Evolutionary conservation across 2,329 filamentous ascomycete genomes (phyloP), one percentile per base, ranked within the genome.

Genomic region (Ophiostoma pallidulum): DNA sequence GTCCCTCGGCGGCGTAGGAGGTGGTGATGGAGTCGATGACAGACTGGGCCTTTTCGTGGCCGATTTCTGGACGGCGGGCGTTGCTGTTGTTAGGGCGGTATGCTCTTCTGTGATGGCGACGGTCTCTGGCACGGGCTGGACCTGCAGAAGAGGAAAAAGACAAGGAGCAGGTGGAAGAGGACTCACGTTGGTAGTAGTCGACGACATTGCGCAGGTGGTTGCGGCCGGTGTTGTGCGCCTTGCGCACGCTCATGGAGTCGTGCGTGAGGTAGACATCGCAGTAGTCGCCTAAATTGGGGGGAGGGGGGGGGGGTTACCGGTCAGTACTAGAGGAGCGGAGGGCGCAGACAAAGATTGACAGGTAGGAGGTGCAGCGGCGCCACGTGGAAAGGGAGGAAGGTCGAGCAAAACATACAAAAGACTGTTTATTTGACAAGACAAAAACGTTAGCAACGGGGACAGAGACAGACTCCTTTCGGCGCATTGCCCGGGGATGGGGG

Each of bases 191-290:
- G 67, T 98, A 98, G 71, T 98, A 98, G 64, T 96, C 90, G 59
- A 96, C 84, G 26, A 98, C 92, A 67, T 98, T 98, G 62, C 92
- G 86, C 54, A 98, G 72, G 64, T 98, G 92, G 71, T 98, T 98
- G 60, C 91, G 82, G 53, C 92, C 92, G 64, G 81, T 85, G 74
- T 98, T 98, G 70, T 98, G 92, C 42, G 92, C 92, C 73, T 97
- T 97, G 60, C 92, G 90, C 69, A 98, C 92, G 70, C 89, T 95
- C 91, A 97, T 97, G 39, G 89, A 95, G 76, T 98, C 92, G 77
- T 98, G 92, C 57, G 92, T 98, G 59, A 98, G 85, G 77, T 98
- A 98, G 67, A 98, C 92, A 84, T 98, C 92, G 78, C 92, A 98
- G 70, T 98, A 98, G 68, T 98, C 92, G 76, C 56, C 82, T 87